These are phyloP conservation scores for Irpex sp. DNA, from an alignment of 1,284 basidiomycete genomes.

Conservation along the genomic window DNA sequence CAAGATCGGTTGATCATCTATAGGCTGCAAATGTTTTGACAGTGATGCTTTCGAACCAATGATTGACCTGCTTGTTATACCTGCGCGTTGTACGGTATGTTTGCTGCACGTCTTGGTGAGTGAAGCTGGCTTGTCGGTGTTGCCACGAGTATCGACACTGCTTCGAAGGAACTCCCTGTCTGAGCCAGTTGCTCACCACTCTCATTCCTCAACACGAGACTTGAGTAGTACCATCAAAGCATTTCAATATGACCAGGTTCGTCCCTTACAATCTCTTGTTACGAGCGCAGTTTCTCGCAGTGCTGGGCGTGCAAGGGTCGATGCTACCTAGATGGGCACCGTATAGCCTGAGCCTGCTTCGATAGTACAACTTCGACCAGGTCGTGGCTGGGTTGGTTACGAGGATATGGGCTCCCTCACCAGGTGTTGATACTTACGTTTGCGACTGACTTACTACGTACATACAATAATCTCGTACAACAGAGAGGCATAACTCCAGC, in stretches of 20 bases:
- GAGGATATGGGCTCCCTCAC: too few species aligned
- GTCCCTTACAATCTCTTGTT: background rate
- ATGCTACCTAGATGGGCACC: too few species aligned
- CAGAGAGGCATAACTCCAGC: too few species aligned
- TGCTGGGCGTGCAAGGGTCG: too few species aligned
- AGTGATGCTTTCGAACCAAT: background rate
- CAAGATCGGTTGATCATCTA: constrained; percentile 7
- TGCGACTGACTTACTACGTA: too few species aligned
- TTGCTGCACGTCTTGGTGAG: background rate
- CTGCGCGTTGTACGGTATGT: background rate
- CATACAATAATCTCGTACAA: too few species aligned
- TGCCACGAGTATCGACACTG: background rate
- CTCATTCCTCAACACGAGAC: background rate
- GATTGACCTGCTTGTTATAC: background rate
- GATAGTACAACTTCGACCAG: too few species aligned
- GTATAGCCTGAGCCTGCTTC: too few species aligned
- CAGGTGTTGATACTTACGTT: too few species aligned
- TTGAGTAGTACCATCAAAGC: background rate
- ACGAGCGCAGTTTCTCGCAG: too few species aligned
- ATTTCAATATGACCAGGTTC: background rate
- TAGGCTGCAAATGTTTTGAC: background rate
- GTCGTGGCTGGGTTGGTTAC: too few species aligned
- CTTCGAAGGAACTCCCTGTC: background rate
- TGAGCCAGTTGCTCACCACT: background rate
- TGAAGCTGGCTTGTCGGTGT: background rate